A percentile compares a stretch with the other conserved stretches of the same genome.
phyloP scores from a whole-genome alignment of 805 yeast genomes.

The Cyberlindnera saturnus region DNA sequence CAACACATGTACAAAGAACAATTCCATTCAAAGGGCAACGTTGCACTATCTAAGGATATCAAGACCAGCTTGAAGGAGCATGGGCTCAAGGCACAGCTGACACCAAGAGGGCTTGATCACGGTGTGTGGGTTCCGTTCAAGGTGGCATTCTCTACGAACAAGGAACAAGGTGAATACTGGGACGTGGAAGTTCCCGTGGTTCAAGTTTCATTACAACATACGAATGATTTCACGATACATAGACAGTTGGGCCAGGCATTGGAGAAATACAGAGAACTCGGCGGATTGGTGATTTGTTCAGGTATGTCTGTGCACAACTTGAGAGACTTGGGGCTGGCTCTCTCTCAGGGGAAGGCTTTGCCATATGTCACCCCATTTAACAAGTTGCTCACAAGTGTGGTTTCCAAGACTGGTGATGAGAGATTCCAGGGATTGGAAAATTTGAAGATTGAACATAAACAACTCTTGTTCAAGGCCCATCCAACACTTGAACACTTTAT shows the following conservation, averaged over 20 bases:
- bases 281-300: constrained; percentile 52
- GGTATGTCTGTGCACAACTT: constrained; percentile 83
- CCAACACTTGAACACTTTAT: constrained; percentile 74
- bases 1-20: constrained; percentile 52
- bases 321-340: constrained; percentile 39
- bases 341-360: constrained; percentile 19
- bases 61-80: constrained; percentile 31
- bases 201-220: constrained; percentile 32
- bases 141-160: constrained; percentile 51
- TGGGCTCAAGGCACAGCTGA: constrained; percentile 40
- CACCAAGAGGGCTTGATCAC: constrained; percentile 70
- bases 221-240: constrained; percentile 38
- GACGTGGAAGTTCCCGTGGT: constrained; percentile 32
- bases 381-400: constrained; percentile 36
- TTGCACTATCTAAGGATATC: constrained; percentile 38
- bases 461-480: constrained; percentile 49
- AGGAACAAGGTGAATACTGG: constrained; percentile 18
- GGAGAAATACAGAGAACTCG: constrained; percentile 43
- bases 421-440: constrained; percentile 33
- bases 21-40: constrained; percentile 47
- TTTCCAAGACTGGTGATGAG: constrained; percentile 21
- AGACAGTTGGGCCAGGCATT: constrained; percentile 53
- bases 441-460: constrained; percentile 25
- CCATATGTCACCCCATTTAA: constrained; percentile 54
- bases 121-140: constrained; percentile 80